Conservation (phyloP, 257 asterid species). For the Solanum clarkiae region DNA sequence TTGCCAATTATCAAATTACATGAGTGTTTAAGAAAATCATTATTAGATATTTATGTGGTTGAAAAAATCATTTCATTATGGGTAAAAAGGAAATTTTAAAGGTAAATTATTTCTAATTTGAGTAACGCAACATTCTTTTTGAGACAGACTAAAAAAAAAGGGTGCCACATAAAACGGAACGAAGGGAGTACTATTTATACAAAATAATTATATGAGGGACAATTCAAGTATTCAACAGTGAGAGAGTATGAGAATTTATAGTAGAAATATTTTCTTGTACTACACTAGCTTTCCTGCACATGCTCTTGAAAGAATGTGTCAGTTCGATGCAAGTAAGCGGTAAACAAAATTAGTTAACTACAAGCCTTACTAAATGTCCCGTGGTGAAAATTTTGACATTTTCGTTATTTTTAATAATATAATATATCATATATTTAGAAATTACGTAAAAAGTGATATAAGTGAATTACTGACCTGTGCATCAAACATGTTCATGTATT, state of each 20-base stretch:
- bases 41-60: too few species aligned
- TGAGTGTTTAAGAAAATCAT: too few species aligned
- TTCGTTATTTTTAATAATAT: not conserved
- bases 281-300: not conserved
- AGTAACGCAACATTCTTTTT: too few species aligned
- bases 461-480: slow-evolving; percentile 56
- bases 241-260: not conserved
- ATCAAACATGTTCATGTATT: slow-evolving; percentile 98
- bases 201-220: not conserved
- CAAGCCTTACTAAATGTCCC: not conserved
- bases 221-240: not conserved
- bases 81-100: too few species aligned
- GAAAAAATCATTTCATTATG: too few species aligned
- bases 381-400: not conserved
- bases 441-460: not conserved
- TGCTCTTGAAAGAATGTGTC: not conserved
- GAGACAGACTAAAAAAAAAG: accelerated
- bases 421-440: not conserved
- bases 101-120: too few species aligned
- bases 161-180: too few species aligned
- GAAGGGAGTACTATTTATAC: not conserved
- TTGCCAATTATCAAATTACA: not conserved
- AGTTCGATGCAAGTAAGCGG: not conserved
- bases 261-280: not conserved
- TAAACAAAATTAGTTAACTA: not conserved